Evolutionary conservation across 495 filamentous ascomycete genomes (phyloP).

Genomic region (Neurospora sp.): DNA sequence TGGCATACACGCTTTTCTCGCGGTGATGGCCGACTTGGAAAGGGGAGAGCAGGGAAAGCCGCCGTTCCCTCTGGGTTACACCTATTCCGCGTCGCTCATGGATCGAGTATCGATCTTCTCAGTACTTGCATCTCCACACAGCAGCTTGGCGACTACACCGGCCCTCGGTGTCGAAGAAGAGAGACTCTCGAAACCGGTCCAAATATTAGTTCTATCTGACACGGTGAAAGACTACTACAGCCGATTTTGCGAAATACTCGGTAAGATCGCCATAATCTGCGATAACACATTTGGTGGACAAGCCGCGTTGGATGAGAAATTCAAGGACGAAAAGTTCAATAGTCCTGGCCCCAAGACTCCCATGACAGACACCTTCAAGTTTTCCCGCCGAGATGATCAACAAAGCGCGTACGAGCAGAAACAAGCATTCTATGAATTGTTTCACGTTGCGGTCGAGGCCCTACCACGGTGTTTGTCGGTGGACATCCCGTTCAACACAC

Average conservation of each 20-base stretch:
- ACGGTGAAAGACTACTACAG: constrained; percentile 73
- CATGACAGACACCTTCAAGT: constrained; percentile 88
- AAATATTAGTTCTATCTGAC: constrained; percentile 60
- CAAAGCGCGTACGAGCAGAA: constrained; percentile 66
- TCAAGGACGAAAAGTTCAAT: constrained; percentile 70
- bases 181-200: constrained; percentile 62
- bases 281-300: constrained; percentile 96
- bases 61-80: constrained; percentile 55
- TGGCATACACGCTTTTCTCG: constrained; percentile 85
- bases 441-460: constrained; percentile 93
- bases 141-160: constrained; percentile 19
- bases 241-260: constrained; percentile 87
- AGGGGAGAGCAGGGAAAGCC: constrained; percentile 68
- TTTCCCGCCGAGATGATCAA: constrained; percentile 70
- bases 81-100: constrained; percentile 34
- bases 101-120: constrained; percentile 43
- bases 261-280: constrained; percentile 90
- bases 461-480: constrained; percentile 84
- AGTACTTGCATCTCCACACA: constrained; percentile 35
- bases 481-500: constrained; percentile 83
- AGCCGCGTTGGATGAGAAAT: constrained; percentile 89
- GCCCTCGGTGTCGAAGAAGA: constrained; percentile 34
- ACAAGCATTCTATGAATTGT: constrained; percentile 88
- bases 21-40: constrained; percentile 90
- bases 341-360: constrained; percentile 83